Evolutionary conservation across 108 stramenopile species (phyloP), one percentile per base, ranked within the genome.

Genomic region (Conticribra guillardii): DNA sequence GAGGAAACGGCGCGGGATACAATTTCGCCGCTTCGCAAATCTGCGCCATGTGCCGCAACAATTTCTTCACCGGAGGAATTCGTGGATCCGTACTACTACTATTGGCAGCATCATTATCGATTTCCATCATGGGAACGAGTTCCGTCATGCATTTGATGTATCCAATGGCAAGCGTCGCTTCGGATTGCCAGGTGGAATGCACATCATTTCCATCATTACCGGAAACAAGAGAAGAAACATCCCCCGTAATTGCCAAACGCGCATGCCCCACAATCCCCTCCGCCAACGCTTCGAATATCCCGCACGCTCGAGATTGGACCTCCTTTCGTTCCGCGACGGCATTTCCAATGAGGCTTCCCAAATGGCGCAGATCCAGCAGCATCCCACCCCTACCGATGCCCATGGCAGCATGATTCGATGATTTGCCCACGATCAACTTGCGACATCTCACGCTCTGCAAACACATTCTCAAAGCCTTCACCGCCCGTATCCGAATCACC

Each of bases 101-200:
- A n/a, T n/a, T n/a, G n/a, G n/a, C n/a, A n/a, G n/a, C 46, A 26
- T 21, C 15, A 31, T 60, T 48, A 11, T 58, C 73, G 11, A 71
- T 28, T 37, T 57, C 66, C 55, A 74, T 11, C 73, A 74, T 68
- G 46, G 73, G 67, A n/a, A 74, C 14, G 1, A 74, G 24, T 64
- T 74, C 73, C 11, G 73, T 74, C 67, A 74, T 68, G 30, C 67
- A 74, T 60, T 74, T 74, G 56, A 67, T 49, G 27, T 68, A 68
- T 44, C 30, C 56, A 15, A 57, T 57, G 19, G 67, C 46, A 3
- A 74, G 44, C 45, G 58, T 31, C 5, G 32, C 49, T 54, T 59
- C 66, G 1, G 55, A 57, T 45, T 37, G 53, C 73, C 73, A 57
- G 16, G 45, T 2, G 0, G 62, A 24, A 63, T 54, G 29, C 14